phyloP scores from a whole-genome alignment of 2,329 filamentous ascomycete genomes.

The Ophiosphaerella narmari region DNA sequence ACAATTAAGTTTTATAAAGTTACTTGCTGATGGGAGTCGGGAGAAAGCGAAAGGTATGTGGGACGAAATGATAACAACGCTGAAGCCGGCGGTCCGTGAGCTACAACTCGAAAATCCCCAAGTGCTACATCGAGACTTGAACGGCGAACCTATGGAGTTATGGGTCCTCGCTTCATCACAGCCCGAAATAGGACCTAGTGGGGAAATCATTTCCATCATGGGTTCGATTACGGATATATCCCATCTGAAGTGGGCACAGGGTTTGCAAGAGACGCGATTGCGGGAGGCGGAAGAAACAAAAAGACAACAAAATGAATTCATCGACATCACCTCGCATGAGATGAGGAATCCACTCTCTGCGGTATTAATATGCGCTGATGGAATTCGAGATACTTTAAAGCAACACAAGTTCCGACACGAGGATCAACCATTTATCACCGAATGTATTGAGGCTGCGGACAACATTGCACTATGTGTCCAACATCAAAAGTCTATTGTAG shows the following conservation, averaged over 20 bases:
- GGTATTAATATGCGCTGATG: constrained; percentile 41
- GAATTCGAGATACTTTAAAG: constrained; percentile 33
- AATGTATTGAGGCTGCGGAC: constrained; percentile 39
- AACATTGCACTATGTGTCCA: constrained; percentile 49
- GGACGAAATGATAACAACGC: constrained; percentile 43
- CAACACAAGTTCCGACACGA: constrained; percentile 19
- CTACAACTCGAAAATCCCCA: constrained; percentile 48
- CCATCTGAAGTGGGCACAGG: constrained; percentile 43
- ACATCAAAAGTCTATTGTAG: constrained; percentile 43
- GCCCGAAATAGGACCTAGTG: constrained; percentile 31
- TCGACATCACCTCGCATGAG: constrained; percentile 45
- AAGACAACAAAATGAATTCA: constrained; percentile 43
- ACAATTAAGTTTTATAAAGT: constrained; percentile 51
- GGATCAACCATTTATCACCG: constrained; percentile 19
- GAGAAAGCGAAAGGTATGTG: constrained; percentile 45
- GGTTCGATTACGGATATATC: constrained; percentile 41
- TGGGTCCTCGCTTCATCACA: constrained; percentile 49
- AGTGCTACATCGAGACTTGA: constrained; percentile 38
- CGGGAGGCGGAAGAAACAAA: constrained; percentile 40
- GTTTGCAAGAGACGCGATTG: constrained; percentile 32
- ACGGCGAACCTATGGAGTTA: constrained; percentile 49
- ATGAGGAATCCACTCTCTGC: constrained; percentile 43
- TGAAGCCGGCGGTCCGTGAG: constrained; percentile 48
- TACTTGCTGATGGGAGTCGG: constrained; percentile 45
- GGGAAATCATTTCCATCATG: constrained; percentile 35